phyloP scores from a whole-genome alignment of 2,329 filamentous ascomycete species.

The Aspergillus japonicus region DNA sequence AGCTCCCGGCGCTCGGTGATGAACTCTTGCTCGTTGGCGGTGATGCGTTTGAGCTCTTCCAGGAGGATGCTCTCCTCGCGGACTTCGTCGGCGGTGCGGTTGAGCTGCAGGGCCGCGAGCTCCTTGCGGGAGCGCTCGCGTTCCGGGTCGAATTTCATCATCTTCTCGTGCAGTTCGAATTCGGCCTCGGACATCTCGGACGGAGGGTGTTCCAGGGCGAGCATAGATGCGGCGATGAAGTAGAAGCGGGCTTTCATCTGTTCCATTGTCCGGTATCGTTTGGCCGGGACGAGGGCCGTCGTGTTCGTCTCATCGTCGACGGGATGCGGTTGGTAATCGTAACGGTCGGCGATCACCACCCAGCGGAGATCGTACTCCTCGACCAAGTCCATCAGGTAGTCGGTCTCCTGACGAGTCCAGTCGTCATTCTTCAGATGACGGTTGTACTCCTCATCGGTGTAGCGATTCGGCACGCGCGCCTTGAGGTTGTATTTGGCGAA shows the following conservation, averaged over 20 bases:
- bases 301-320: constrained; percentile 29
- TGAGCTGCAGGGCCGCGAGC: constrained; percentile 76
- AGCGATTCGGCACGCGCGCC: constrained; percentile 69
- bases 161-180: constrained; percentile 77
- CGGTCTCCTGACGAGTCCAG: constrained; percentile 92
- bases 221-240: constrained; percentile 76
- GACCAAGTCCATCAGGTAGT: constrained; percentile 77
- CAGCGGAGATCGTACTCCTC: constrained; percentile 83
- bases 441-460: constrained; percentile 84
- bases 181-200: constrained; percentile 86
- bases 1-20: constrained; percentile 85
- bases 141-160: constrained; percentile 79
- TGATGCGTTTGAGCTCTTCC: constrained; percentile 86
- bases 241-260: constrained; percentile 92
- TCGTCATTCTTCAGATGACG: constrained; percentile 69
- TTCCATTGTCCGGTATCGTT: constrained; percentile 69
- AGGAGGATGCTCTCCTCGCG: constrained; percentile 88
- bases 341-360: constrained; percentile 89
- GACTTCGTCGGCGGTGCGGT: constrained; percentile 80
- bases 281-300: constrained; percentile 37
- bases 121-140: constrained; percentile 80
- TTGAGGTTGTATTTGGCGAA: constrained; percentile 89
- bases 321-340: constrained; percentile 60
- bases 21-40: constrained; percentile 79
- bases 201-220: constrained; percentile 74